These are phyloP conservation scores for Sporothrix mexicana DNA, from an alignment of 2,329 filamentous ascomycete species.

Conservation along the genomic window DNA sequence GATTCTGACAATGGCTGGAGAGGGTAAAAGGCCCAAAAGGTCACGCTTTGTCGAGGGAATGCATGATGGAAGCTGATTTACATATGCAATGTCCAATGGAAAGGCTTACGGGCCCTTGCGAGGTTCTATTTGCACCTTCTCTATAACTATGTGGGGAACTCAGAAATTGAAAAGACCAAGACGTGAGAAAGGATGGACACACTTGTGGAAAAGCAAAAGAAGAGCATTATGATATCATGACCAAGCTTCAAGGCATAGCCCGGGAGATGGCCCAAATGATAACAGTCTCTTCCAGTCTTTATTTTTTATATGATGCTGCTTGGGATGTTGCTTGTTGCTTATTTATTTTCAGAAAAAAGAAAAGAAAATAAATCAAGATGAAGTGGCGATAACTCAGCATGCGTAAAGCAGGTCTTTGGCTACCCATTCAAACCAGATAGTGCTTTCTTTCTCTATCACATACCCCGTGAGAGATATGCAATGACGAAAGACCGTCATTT, in stretches of 20 bases:
- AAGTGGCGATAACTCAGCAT: no score
- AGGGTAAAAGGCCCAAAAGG: neutral
- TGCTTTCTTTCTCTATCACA: no score
- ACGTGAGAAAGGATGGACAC: neutral
- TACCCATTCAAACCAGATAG: no score
- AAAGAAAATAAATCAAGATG: no score
- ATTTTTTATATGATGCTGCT: no score
- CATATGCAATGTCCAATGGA: neutral
- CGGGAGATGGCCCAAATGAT: no score
- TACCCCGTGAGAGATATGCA: no score
- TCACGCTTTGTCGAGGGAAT: neutral
- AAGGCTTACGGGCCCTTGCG: neutral
- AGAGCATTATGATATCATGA: neutral
- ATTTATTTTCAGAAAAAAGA: no score
- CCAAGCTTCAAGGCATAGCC: neutral
- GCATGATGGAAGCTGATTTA: slow-evolving; percentile 5
- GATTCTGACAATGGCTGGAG: no score
- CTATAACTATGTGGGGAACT: neutral
- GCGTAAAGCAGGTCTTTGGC: no score
- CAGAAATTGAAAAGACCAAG: neutral
- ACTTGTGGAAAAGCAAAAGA: neutral
- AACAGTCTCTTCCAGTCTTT: neutral
- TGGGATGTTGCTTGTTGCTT: no score
- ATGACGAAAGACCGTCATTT: no score
- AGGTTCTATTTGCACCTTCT: neutral